Base-by-base conservation (phyloP, 2,329 filamentous ascomycete species). In the Beauveria caledonica region DNA sequence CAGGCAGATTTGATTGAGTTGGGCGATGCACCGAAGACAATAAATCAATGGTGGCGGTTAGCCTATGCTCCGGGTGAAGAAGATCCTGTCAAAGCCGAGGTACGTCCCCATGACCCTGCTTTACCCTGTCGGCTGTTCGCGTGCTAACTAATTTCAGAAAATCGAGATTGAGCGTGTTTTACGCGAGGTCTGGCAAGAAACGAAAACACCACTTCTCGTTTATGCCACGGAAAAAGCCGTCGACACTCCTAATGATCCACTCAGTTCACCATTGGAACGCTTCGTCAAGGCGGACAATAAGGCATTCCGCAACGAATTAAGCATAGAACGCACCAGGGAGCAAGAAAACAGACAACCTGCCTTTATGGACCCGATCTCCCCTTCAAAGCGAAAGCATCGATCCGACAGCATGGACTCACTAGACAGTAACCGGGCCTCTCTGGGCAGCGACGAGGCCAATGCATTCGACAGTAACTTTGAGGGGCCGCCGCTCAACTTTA, bases 41-140 rank as follows among this genome's bases (percentile, higher is more conserved):
- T 63, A 17, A 80, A 83, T 57, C 81, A 83, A 66, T 85, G 82
- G 82, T 85, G 82, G 82, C 77, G 77, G 63, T 70, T 84, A 50
- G 72, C 76, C 40, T 81, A 78, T 63, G 67, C 69, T 23, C 67
- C 72, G 13, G 66, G 51, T 8, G 57, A 74, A 11, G 65, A 71
- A 6, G 70, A 73, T 52, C 77, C 79, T n/a, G 71, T 79, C 29
- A 76, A 73, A 63, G 71, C 78, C 17, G 78, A 83, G 76, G 81
- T 83, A 73, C 55, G 73, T 50, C 8, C 5, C 9, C 5, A 5
- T 5, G 17, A 11, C 23, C 33, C 15, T 45, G 4, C 42, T 5
- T 5, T n/a, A 10, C 23, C 29, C 15, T 45, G 5, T 44, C 13
- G 53, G 60, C 50, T 27, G 60, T 53, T 21, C 62, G 69, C 60